A percentile compares a stretch with the other conserved stretches of the same genome.
Conservation (phyloP, 176 grass and related monocot species). For the Oropetium thomaeum region DNA sequence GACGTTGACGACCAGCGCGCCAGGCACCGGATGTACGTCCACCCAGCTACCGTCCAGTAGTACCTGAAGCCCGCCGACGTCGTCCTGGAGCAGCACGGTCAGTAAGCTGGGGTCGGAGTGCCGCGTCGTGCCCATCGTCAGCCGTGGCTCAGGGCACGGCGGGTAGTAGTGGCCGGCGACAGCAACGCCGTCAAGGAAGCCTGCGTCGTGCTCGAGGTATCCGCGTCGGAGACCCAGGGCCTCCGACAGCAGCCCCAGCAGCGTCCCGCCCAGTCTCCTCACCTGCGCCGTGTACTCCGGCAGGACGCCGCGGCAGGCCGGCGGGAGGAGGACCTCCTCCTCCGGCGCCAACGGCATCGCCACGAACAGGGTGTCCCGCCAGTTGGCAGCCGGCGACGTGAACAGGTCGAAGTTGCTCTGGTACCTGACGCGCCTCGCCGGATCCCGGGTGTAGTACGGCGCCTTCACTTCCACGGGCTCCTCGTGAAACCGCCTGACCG, state of each 20-base stretch:
- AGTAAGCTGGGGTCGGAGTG: constrained; percentile 45
- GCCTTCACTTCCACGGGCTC: background rate
- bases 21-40: constrained; percentile 34
- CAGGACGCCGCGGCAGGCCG: constrained; percentile 12
- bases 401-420: constrained; percentile 54
- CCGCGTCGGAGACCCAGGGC: constrained; percentile 23
- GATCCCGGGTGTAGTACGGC: background rate
- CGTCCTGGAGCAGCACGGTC: constrained; percentile 49
- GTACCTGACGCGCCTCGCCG: constrained; percentile 20
- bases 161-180: constrained; percentile 45
- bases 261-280: background rate
- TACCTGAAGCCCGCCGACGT: constrained; percentile 46
- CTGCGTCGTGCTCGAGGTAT: constrained; percentile 6
- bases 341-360: background rate
- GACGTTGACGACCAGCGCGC: constrained; percentile 50
- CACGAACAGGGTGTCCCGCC: constrained; percentile 44
- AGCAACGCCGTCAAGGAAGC: constrained; percentile 17
- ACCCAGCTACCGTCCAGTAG: constrained; percentile 20
- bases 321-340: constrained; percentile 30
- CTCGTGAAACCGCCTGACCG: background rate
- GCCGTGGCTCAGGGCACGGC: constrained; percentile 36
- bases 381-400: constrained; percentile 39
- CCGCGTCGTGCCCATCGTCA: constrained; percentile 24
- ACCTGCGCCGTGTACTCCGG: constrained; percentile 16
- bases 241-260: constrained; percentile 47